Evolutionary conservation across 768 basidiomycete genomes (phyloP), one percentile per base, ranked within the genome.

Genomic region (Kwoniella sp.): DNA sequence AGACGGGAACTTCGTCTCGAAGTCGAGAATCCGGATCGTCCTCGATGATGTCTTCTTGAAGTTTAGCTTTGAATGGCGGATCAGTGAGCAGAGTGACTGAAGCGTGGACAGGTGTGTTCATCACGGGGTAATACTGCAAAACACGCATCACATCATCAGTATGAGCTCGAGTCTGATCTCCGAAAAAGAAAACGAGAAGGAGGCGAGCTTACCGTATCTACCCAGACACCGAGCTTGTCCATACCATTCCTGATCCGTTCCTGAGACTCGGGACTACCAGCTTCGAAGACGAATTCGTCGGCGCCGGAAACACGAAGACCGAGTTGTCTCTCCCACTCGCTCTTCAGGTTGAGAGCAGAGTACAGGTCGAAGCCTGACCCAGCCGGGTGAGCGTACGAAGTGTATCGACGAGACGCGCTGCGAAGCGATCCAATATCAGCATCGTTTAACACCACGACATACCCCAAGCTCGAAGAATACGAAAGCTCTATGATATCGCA

Each of bases 101-200:
- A 54, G 87, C 85, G 57, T 88, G 85, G 7, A 88, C 82, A 1
- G 90, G 87, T 0, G 86, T 88, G 79, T 95, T 91, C 82, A 95
- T 81, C 46, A 92, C 83, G 1, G 94, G 92, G 79, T 89, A 95
- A 79, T 98, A 96, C 37, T 79, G 62, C 17, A 9, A 3, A 6
- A 44, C 3, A 9, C 40, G 10, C 3, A 44, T 44, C 10, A 33
- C 33, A 33, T 33, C 2, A 53, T 2, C 36, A 56, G 36, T 3
- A 21, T 55, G 40, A 44, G 17, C 17, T 44, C 22, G 17, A 44
- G 10, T 19, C 17, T 44, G 40, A 44, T 44, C 10, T 4, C 10
- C 26, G 50, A n/a, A 9, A 27, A 12, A 12, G 53, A 3, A 30
- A 27, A 4, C 33, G 17, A 30, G 24, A 25, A 17, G 25, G 21